Evolutionary conservation across 1,139 yeast genomes (phyloP).

Genomic region (Pichia sp.): DNA sequence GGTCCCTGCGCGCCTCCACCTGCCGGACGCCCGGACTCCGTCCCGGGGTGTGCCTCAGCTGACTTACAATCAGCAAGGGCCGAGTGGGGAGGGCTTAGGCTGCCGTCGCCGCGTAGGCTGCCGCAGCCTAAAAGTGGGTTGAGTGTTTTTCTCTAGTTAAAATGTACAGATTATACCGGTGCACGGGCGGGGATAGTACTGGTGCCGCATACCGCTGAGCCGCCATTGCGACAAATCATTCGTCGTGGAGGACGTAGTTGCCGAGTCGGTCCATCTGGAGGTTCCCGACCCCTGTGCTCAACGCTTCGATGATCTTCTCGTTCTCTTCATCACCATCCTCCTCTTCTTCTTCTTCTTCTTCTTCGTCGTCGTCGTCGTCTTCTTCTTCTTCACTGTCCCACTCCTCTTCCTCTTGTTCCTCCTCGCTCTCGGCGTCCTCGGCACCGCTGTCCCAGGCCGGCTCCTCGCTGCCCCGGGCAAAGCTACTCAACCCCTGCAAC

Average conservation of each 20-base stretch:
- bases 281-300: slow-evolving; percentile 54
- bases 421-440: slow-evolving; percentile 29
- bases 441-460: slow-evolving; percentile 27
- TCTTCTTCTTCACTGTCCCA: slow-evolving; percentile 31
- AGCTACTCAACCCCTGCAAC: slow-evolving; percentile 44
- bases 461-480: slow-evolving; percentile 38
- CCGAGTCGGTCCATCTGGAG: slow-evolving; percentile 78
- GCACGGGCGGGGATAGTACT: too few relatives aligned
- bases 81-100: too few relatives aligned
- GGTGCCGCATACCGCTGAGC: too few relatives aligned
- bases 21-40: too few relatives aligned
- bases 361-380: slow-evolving; percentile 32
- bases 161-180: too few relatives aligned
- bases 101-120: too few relatives aligned
- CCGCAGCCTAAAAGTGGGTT: too few relatives aligned
- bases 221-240: not conserved
- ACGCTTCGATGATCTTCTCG: slow-evolving; percentile 66
- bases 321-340: slow-evolving; percentile 40
- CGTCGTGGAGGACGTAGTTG: slow-evolving; percentile 60
- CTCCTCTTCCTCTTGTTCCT: slow-evolving; percentile 26
- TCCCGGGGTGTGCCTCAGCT: too few relatives aligned
- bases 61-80: too few relatives aligned
- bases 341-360: slow-evolving; percentile 31
- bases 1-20: too few relatives aligned
- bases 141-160: too few relatives aligned